Base-by-base conservation (phyloP, 441 rosid species). In the Mallotus repandus region DNA sequence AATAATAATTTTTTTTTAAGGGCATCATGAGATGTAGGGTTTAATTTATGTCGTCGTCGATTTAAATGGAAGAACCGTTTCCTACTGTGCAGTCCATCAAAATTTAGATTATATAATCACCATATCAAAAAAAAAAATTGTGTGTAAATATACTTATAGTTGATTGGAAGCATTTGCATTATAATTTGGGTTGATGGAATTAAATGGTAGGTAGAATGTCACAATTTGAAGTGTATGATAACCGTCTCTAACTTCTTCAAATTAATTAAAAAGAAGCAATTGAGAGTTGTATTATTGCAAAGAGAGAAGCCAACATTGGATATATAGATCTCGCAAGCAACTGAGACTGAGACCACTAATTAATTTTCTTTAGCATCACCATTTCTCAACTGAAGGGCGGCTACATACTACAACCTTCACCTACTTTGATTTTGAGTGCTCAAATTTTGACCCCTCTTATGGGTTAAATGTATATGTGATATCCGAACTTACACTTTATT, bases 171-270 rank as follows among this genome's bases (percentile, higher is more conserved):
- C 4, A 35, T 35, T 3, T 35, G 38, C 2, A 35, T 35, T 35
- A 35, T 35, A 35, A 35, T 35, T 19, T 15, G 45, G 11, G 12
- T 19, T 32, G 10, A 50, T 45, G 29, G n/a, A 38, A 45, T 18
- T 43, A 38, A 38, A 38, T 1, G 77, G 74, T 70, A 38, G 84
- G 83, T 81, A 59, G 76, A 19, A 46, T 74, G 84, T 83, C 84
- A 71, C 12, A 11, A 15, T 3, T 60, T 48, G 70, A 25, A 50
- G 53, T 69, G 58, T 57, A 13, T 21, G 55, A 69, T 76, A 81
- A 81, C 78, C 59, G 81, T 70, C 73, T 29, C 64, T 16, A 74
- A 75, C 78, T 66, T 76, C 76, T 58, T 45, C 3, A 45, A 55
- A 50, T 65, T 25, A 18, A 49, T 72, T 70, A 69, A 62, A 19